A percentile compares a stretch with the other conserved stretches of the same genome.
phyloP scores from a whole-genome alignment of 805 yeast genomes.

The Metschnikowia rubicola region DNA sequence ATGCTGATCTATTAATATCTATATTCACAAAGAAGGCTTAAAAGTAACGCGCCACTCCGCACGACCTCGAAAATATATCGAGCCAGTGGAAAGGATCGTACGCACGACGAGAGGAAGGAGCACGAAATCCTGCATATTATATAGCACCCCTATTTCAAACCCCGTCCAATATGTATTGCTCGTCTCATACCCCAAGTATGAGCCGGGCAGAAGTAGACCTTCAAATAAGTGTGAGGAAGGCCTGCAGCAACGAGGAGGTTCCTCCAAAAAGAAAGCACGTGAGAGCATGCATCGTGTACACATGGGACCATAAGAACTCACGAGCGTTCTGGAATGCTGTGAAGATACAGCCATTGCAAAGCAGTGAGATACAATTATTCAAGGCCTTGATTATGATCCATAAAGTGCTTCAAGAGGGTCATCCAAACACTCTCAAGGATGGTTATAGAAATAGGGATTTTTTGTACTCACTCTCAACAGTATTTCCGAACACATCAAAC shows the following conservation, averaged over 20 bases:
- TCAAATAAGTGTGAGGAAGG: conserved; percentile 67
- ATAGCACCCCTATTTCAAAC: background rate
- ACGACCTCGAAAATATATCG: no score
- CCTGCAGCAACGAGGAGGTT: conserved; percentile 78
- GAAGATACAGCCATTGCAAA: conserved; percentile 73
- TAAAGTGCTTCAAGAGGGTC: conserved; percentile 97
- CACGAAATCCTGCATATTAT: conserved; percentile 1
- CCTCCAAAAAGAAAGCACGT: conserved; percentile 97
- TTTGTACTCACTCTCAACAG: conserved; percentile 67
- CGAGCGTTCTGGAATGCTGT: conserved; percentile 81
- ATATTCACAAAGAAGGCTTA: no score
- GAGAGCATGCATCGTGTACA: conserved; percentile 88
- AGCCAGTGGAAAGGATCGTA: no score
- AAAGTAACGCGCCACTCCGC: no score
- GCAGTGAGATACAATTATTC: conserved; percentile 80
- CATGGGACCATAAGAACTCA: conserved; percentile 92
- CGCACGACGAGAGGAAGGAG: background rate
- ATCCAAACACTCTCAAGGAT: conserved; percentile 74
- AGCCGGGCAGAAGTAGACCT: conserved; percentile 46
- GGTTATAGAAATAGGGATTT: conserved; percentile 77
- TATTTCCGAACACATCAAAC: conserved; percentile 43
- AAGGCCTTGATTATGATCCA: conserved; percentile 83
- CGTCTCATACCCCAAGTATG: conserved; percentile 20
- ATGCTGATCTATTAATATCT: no score
- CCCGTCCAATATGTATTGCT: background rate